Evolutionary conservation across 306 rosid species (phyloP), one percentile per base, ranked within the genome.

Genomic region (Trichosanthes truncata): DNA sequence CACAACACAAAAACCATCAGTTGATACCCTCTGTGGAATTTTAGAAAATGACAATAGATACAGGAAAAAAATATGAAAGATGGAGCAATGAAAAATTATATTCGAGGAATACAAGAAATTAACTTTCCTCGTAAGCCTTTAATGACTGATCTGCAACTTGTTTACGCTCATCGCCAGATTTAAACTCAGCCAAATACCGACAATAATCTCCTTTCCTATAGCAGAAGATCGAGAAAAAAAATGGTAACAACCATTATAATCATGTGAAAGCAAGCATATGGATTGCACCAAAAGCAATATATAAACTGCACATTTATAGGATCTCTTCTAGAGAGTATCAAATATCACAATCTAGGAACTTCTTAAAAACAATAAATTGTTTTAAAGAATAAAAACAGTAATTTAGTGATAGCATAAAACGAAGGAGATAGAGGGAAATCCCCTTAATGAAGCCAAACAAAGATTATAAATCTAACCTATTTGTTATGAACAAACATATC

Each of bases 191-290:
- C 55, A 86, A 78, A 82, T 86, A 84, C n/a, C 87, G 89, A 66
- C 72, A 84, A 63, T 86, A 86, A 51, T 86, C 87, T 84, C 89
- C 89, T 86, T 86, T 86, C 87, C 87, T 86, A 53, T 20, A 55
- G 55, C 69, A 76, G 25, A 72, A 48, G 25, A 25, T 45, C 26
- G 33, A n/a, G 49, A 67, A 14, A 18, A 52, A 26, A 38, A 20
- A 46, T 41, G 38, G 63, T 62, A 49, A 73, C 0, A 25, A 23
- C 10, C 76, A 67, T 41, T 52, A 40, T 10, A 40, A 40, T 68
- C 40, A 46, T 41, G 20, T 21, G 52, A 67, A 35, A 20, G 52
- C 9, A 40, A 36, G 14, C 51, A 68, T 4, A 68, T 72, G 23
- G 9, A 14, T 25, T 0, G 12, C 7, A 72, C 57, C 38, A 14